These are phyloP conservation scores for Xylariaceae sp. DNA, from an alignment of 2,329 filamentous ascomycete species.

Conservation along the genomic window DNA sequence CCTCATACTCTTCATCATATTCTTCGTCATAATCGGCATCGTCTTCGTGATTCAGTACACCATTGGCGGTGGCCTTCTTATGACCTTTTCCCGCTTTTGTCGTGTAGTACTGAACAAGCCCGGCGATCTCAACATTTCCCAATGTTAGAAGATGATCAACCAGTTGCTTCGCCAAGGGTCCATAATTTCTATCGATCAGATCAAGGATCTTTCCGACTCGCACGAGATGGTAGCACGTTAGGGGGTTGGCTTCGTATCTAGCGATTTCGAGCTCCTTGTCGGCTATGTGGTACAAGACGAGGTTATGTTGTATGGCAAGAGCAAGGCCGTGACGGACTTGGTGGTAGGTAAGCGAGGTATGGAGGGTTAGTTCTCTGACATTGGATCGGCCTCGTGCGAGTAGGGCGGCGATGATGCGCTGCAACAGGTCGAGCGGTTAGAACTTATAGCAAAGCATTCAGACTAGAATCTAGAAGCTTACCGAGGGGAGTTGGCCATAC, in stretches of 20 bases:
- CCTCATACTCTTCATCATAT: conserved; percentile 8
- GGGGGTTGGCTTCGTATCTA: conserved; percentile 79
- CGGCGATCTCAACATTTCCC: conserved; percentile 70
- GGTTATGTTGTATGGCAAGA: conserved; percentile 82
- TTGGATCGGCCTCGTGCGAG: conserved; percentile 74
- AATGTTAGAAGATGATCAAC: conserved; percentile 71
- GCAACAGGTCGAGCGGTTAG: conserved; percentile 17
- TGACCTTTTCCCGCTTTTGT: background rate
- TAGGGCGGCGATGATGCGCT: conserved; percentile 83
- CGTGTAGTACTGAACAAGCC: conserved; percentile 62
- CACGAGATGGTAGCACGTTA: conserved; percentile 75
- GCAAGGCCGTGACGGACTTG: conserved; percentile 78
- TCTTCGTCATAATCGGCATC: conserved; percentile 28
- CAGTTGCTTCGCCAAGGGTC: conserved; percentile 68
- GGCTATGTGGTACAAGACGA: conserved; percentile 72
- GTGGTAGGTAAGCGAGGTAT: conserved; percentile 68
- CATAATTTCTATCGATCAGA: conserved; percentile 69
- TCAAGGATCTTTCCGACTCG: conserved; percentile 79
- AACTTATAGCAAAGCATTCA: conserved; percentile 1
- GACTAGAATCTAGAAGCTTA: conserved; percentile 45
- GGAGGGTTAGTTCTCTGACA: conserved; percentile 63
- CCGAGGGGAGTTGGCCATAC: conserved; percentile 87
- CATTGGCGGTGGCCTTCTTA: conserved; percentile 3
- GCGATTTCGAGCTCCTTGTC: conserved; percentile 59
- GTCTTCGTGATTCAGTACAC: conserved; percentile 6